These are phyloP conservation scores for Hansenula sp. DNA, from an alignment of 1,139 yeast species.

Conservation along the genomic window DNA sequence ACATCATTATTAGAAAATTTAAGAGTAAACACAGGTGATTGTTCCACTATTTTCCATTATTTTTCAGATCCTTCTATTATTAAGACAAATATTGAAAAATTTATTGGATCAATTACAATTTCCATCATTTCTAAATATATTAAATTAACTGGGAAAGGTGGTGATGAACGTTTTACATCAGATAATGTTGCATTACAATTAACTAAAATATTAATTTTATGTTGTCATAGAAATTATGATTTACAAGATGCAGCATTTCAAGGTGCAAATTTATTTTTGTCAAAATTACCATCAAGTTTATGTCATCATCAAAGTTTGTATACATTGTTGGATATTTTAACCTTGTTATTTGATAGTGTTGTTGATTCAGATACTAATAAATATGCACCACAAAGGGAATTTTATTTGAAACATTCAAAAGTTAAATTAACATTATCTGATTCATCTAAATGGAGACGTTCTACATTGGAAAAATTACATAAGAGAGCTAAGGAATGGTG, in stretches of 20 bases:
- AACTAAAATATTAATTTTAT: conserved; percentile 58
- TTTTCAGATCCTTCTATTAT: conserved; percentile 81
- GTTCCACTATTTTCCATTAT: conserved; percentile 70
- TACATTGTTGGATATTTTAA: conserved; percentile 75
- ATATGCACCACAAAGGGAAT: conserved; percentile 77
- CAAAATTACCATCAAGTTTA: conserved; percentile 71
- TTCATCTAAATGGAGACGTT: conserved; percentile 70
- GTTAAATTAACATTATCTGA: conserved; percentile 69
- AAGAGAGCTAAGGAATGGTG: conserved; percentile 68
- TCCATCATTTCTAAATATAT: conserved; percentile 57
- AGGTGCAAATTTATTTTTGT: conserved; percentile 69
- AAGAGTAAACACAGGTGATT: conserved; percentile 76
- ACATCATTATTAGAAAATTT: conserved; percentile 73
- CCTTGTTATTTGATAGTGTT: conserved; percentile 72
- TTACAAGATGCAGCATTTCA: conserved; percentile 80
- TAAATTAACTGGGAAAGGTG: conserved; percentile 22
- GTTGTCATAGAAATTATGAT: conserved; percentile 75
- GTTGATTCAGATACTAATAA: conserved; percentile 84
- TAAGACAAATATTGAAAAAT: conserved; percentile 58
- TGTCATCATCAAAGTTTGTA: conserved; percentile 72
- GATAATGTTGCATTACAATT: conserved; percentile 67
- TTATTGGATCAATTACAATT: conserved; percentile 61
- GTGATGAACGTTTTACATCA: conserved; percentile 41
- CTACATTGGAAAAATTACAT: conserved; percentile 58
- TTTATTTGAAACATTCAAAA: conserved; percentile 56